Percentiles rank a stretch among this genome's conserved stretches.
Evolutionary conservation across 2,329 filamentous ascomycete genomes (phyloP).

Genomic region (Aspergillus fischeri): DNA sequence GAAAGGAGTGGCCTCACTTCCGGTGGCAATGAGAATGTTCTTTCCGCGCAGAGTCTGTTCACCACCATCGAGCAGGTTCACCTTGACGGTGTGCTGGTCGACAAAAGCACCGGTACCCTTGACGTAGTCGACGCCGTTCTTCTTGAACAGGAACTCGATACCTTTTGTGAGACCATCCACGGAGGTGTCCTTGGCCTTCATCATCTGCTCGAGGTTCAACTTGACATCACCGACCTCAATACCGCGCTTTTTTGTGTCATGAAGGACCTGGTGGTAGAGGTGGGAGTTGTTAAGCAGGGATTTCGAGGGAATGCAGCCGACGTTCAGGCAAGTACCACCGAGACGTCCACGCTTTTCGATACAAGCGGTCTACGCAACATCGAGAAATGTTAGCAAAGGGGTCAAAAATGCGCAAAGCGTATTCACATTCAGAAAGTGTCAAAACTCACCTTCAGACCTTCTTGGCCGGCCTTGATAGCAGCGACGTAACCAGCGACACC

Average conservation of each 20-base stretch:
- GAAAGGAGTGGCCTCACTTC: constrained; percentile 92
- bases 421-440: neutral
- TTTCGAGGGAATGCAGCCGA: constrained; percentile 98
- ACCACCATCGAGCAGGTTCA: constrained; percentile 84
- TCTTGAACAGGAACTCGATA: constrained; percentile 97
- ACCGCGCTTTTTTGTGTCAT: constrained; percentile 94
- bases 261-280: constrained; percentile 92
- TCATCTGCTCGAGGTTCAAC: constrained; percentile 90
- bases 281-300: constrained; percentile 99
- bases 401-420: constrained; percentile 1
- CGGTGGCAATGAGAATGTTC: constrained; percentile 98
- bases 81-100: constrained; percentile 86
- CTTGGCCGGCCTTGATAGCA: constrained; percentile 97
- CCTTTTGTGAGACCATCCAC: constrained; percentile 89
- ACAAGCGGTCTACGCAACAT: constrained; percentile 68
- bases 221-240: constrained; percentile 98
- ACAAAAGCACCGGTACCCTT: constrained; percentile 87
- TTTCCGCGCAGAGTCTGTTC: constrained; percentile 83
- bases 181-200: constrained; percentile 97
- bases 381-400: constrained; percentile 10
- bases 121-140: constrained; percentile 97
- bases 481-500: constrained; percentile 98
- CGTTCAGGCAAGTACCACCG: constrained; percentile 96
- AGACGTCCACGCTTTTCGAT: constrained; percentile 97
- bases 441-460: constrained; percentile 78